A percentile compares a stretch with the other conserved stretches of the same genome.
Evolutionary conservation across 116 monocot species (phyloP).

Genomic region (Iris pallida): DNA sequence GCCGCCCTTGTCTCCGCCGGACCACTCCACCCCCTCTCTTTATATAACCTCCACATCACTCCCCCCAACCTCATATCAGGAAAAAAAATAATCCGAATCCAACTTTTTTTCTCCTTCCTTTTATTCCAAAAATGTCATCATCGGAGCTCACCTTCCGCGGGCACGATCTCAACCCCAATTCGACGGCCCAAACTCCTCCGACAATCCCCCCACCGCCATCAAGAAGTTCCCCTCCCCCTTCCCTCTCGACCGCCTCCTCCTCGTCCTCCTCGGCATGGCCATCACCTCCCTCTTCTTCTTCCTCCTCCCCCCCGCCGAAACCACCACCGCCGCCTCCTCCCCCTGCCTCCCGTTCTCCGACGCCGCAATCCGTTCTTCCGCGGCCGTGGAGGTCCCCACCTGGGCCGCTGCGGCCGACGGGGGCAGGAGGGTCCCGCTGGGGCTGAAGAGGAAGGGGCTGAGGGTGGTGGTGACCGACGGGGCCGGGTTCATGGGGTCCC

Average conservation of each 20-base stretch:
- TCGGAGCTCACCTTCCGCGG: too few species aligned
- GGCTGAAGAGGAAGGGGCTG: constrained; percentile 69
- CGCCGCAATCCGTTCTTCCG: background rate
- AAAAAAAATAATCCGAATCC: too few species aligned
- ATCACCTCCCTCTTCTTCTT: constrained; percentile 1
- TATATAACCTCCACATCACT: background rate
- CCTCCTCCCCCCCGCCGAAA: background rate
- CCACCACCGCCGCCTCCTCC: background rate
- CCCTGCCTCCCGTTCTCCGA: constrained; percentile 14
- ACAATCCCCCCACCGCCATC: too few species aligned
- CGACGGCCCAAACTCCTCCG: too few species aligned
- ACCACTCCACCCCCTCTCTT: background rate
- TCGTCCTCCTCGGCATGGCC: constrained; percentile 1
- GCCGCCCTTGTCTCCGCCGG: constrained; percentile 3
- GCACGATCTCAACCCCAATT: too few species aligned
- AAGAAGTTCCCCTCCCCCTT: too few species aligned
- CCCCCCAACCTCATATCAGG: too few species aligned
- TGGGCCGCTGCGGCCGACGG: background rate
- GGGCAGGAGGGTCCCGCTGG: constrained; percentile 70
- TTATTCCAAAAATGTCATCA: too few species aligned
- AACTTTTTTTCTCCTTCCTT: too few species aligned
- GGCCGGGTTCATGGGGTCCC: too few species aligned
- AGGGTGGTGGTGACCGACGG: constrained; percentile 84
- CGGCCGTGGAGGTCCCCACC: background rate
- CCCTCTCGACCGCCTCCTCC: constrained; percentile 10